Conservation (phyloP, 345 rosid genomes). For the Sonneratia caseolaris region DNA sequence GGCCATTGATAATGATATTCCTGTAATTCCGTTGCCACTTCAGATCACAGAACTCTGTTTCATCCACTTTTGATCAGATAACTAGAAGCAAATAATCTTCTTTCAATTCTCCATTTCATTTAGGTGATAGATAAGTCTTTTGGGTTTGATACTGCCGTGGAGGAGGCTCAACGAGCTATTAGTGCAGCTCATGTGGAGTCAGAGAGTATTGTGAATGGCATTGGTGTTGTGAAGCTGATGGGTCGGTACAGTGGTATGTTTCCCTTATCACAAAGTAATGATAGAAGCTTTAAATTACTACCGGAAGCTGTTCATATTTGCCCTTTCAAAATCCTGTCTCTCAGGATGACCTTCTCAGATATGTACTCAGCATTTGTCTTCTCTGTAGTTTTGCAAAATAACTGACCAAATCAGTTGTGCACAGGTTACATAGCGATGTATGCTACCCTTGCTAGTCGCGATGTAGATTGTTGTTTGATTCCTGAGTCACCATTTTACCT, state of each 20-base stretch:
- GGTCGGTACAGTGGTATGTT: slow-evolving; percentile 50
- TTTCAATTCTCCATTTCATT: neutral
- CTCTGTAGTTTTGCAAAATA: neutral
- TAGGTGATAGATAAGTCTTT: slow-evolving; percentile 73
- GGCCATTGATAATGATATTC: slow-evolving; percentile 41
- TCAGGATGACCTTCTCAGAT: no score
- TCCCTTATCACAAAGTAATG: neutral
- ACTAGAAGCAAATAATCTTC: neutral
- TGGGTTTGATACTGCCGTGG: slow-evolving; percentile 57
- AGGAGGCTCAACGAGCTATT: slow-evolving; percentile 64
- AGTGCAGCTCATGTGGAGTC: slow-evolving; percentile 59
- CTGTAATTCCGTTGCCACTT: slow-evolving; percentile 15
- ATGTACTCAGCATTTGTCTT: neutral
- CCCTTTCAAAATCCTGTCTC: no score
- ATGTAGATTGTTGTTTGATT: slow-evolving; percentile 43
- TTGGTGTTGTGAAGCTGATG: slow-evolving; percentile 58
- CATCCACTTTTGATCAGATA: neutral
- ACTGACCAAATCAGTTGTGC: neutral
- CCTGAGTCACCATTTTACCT: slow-evolving; percentile 43
- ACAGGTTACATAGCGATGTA: slow-evolving; percentile 39
- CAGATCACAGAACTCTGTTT: neutral
- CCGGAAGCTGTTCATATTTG: neutral
- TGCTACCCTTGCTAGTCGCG: slow-evolving; percentile 46
- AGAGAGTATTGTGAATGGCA: slow-evolving; percentile 49
- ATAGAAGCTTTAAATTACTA: neutral